Conservation (phyloP, 2,329 filamentous ascomycete species). For the Colletotrichum abscissum region DNA sequence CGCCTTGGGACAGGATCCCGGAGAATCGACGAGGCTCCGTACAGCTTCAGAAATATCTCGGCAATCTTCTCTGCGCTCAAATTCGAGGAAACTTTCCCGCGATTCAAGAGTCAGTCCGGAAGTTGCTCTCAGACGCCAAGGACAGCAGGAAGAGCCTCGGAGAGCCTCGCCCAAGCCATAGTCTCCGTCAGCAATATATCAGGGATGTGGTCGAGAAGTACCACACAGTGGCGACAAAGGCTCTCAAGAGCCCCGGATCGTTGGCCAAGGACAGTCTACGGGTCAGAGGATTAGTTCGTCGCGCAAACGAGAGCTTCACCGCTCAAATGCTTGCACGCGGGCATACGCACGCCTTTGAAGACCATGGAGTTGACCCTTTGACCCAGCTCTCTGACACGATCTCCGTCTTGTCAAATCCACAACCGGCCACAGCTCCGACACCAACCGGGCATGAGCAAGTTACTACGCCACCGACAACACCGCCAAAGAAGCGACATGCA, state of each 20-base stretch:
- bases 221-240: slow-evolving; percentile 33
- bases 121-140: slow-evolving; percentile 36
- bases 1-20: slow-evolving; percentile 43
- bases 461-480: neutral
- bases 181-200: slow-evolving; percentile 42
- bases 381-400: slow-evolving; percentile 10
- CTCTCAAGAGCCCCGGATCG: slow-evolving; percentile 41
- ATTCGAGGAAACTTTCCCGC: slow-evolving; percentile 48
- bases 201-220: slow-evolving; percentile 39
- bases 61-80: slow-evolving; percentile 45
- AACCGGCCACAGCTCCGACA: neutral
- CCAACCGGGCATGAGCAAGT: neutral
- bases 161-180: slow-evolving; percentile 39
- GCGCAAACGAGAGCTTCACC: slow-evolving; percentile 41
- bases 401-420: neutral
- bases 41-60: slow-evolving; percentile 44
- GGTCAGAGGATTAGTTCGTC: slow-evolving; percentile 39
- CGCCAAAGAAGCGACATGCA: neutral
- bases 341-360: slow-evolving; percentile 42
- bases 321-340: slow-evolving; percentile 42
- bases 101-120: slow-evolving; percentile 40
- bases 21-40: slow-evolving; percentile 41
- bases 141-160: slow-evolving; percentile 39
- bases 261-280: slow-evolving; percentile 37
- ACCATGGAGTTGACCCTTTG: slow-evolving; percentile 37